Evolutionary conservation across 73 alveolate genomes (phyloP), one percentile per base, ranked within the genome.

Genomic region (Uronychia setigera): DNA sequence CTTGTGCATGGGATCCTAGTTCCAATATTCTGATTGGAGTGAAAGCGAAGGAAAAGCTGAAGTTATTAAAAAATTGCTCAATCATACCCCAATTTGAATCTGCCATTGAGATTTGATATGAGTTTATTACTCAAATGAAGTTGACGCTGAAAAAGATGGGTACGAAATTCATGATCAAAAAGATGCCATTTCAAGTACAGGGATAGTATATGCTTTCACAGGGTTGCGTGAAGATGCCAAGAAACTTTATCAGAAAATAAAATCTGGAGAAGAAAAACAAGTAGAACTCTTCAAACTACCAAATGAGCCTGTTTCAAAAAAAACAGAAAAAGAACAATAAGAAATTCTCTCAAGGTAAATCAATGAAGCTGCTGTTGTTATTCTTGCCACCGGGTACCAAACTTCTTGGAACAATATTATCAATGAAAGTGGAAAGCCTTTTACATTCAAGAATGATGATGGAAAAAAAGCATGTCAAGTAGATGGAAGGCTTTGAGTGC

Each of bases 201-300:
- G 95, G 19, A 85, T 85, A 0, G 88, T 90, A 19, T 85, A 85
- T 74, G 92, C 95, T 9, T 90, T 90, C 60, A 80, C 91, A 26
- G 92, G 95, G 27, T 34, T 90, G 0, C 59, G 95, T 74, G 95
- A 91, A 1, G 95, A 84, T 90, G 95, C 95, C 29, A 90, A 90
- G 77, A 83, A 90, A 34, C 78, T 90, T 1, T 85, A 81, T 75
- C 25, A 81, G 57, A 78, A 75, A 46, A 59, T 82, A 1, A 79
- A 76, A 32, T 60, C 67, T 33, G 88, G 88, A 26, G n/a, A n/a
- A 9, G 91, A 82, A 77, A 29, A 30, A 5, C 58, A 83, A 28
- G 74, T 88, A 0, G 79, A 82, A 58, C 35, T 83, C 19, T 81
- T 88, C 74, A 74, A 29, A 57, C 78, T 76, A 1, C 35, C 35